Evolutionary conservation across 306 rosid genomes (phyloP).

Genomic region (Trifolium repens): DNA sequence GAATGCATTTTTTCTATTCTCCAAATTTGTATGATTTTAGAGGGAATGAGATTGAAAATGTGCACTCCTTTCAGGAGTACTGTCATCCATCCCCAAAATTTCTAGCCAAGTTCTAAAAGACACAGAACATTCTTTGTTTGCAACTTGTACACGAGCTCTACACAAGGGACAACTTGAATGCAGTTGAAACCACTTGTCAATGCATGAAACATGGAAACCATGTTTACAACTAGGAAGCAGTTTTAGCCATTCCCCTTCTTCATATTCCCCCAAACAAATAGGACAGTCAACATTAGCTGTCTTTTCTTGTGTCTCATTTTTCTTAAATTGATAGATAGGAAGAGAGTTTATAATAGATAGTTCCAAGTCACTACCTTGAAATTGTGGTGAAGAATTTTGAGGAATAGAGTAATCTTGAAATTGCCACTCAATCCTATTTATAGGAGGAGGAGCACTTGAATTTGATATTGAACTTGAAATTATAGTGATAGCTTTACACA

Average conservation of each 20-base stretch:
- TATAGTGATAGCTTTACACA: background rate
- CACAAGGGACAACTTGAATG: slow-evolving; percentile 67
- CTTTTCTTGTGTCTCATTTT: slow-evolving; percentile 28
- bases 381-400: slow-evolving; percentile 32
- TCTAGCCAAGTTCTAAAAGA: slow-evolving; percentile 20
- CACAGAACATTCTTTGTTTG: slow-evolving; percentile 2
- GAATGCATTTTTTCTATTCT: background rate
- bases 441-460: background rate
- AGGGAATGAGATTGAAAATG: slow-evolving; percentile 35
- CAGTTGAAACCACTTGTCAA: slow-evolving; percentile 55
- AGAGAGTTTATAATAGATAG: slow-evolving; percentile 37
- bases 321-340: slow-evolving; percentile 48
- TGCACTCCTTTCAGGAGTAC: slow-evolving; percentile 33
- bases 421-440: slow-evolving; percentile 8
- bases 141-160: slow-evolving; percentile 43
- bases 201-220: slow-evolving; percentile 61
- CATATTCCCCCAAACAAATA: slow-evolving; percentile 66
- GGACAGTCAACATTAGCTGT: slow-evolving; percentile 46
- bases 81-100: slow-evolving; percentile 36
- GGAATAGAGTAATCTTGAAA: slow-evolving; percentile 6
- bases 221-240: slow-evolving; percentile 53
- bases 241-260: slow-evolving; percentile 61
- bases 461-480: background rate
- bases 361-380: slow-evolving; percentile 48
- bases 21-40: slow-evolving; percentile 5